phyloP scores from a whole-genome alignment of 2,329 filamentous ascomycete genomes.

The Phaeosphaeria sp. region DNA sequence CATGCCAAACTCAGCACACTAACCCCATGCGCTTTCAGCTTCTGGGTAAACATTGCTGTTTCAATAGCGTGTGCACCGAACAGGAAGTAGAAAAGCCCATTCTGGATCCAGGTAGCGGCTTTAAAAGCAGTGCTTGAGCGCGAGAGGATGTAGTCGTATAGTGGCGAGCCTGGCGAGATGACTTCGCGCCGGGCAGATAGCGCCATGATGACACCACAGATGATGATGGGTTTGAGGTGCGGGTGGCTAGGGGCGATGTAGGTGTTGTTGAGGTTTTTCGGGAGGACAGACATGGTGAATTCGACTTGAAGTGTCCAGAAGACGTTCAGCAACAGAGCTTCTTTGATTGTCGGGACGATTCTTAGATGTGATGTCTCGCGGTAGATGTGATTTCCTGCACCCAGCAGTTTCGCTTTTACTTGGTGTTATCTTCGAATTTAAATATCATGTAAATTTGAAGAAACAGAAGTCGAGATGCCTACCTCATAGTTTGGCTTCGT shows the following conservation, averaged over 20 bases:
- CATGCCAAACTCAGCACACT: constrained; percentile 20
- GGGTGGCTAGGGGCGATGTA: constrained; percentile 21
- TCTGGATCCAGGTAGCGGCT: constrained; percentile 27
- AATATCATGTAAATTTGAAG: too few relatives aligned
- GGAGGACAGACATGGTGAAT: constrained; percentile 11
- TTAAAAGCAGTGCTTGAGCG: constrained; percentile 16
- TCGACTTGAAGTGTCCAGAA: background rate
- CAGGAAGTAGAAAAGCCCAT: constrained; percentile 29
- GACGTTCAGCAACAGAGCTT: background rate
- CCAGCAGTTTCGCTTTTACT: too few relatives aligned
- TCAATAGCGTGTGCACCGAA: constrained; percentile 31
- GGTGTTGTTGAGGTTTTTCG: constrained; percentile 24
- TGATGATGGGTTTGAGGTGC: constrained; percentile 26
- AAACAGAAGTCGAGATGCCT: too few relatives aligned
- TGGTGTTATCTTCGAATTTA: too few relatives aligned
- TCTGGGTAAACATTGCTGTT: constrained; percentile 23
- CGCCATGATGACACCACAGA: constrained; percentile 32
- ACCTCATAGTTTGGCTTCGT: background rate
- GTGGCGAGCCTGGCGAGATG: constrained; percentile 25
- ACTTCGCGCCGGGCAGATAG: constrained; percentile 23
- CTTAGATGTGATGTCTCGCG: background rate
- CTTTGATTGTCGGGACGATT: background rate
- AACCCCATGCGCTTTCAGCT: constrained; percentile 22
- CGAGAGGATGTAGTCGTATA: constrained; percentile 19
- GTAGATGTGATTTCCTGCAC: too few relatives aligned